Base-by-base conservation (phyloP, 1,139 yeast species). In the Yamadazyma atlantica region DNA sequence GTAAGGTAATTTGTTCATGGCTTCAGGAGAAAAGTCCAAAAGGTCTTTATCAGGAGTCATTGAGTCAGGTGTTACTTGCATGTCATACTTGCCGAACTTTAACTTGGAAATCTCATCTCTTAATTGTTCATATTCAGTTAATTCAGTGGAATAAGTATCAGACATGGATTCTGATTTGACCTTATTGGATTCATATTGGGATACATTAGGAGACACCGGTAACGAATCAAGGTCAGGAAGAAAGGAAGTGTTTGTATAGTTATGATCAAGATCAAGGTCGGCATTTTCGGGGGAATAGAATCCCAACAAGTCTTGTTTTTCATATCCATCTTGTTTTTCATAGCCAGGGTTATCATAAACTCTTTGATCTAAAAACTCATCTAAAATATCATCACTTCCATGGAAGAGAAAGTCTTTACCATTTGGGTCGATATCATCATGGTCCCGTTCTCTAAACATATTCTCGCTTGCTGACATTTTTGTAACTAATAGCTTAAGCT, bases 301-400 rank as follows among this genome's bases (percentile, higher is more conserved):
- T 21, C 44, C 51, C 19, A 40, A 40, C 22, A 40, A 36, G 14
- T 46, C 53, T 42, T 35, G 45, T 24, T 43, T 41, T 13, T 41
- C 48, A 10, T 49, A 49, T n/a, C n/a, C n/a, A n/a, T n/a, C n/a
- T n/a, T n/a, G n/a, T n/a, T n/a, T n/a, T 2, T 49, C 39, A 32
- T 38, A 38, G 14, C 60, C 61, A 34, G 62, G 45, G 14, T 64
- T 57, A 15, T 74, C 80, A 45, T 75, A 77, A 2, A 77, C 73
- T 39, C 82, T 59, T 49, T 74, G 77, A 53, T 78, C 84, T 37
- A 78, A 60, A 47, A 78, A 78, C 54, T 78, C 84, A 48, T 76
- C 81, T 36, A 78, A 54, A 28, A 70, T 66, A 42, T 70, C 75
- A 32, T 66, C 71, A 37, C 65, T 69, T 9, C 18, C n/a, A 9